phyloP scores from a whole-genome alignment of 805 yeast species.

The Blastobotrys robertii region DNA sequence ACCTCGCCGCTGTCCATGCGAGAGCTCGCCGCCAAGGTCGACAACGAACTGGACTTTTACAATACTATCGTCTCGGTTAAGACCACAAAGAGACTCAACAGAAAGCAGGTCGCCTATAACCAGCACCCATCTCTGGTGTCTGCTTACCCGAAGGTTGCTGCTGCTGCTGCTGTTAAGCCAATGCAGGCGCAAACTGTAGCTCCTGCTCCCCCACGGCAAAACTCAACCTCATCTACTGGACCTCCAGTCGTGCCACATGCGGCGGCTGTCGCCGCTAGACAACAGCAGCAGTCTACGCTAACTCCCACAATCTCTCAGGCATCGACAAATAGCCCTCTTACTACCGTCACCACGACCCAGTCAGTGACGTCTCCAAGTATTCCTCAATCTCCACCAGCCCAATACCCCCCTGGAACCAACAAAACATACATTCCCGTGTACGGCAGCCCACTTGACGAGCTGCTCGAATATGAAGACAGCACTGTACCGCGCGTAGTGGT shows the following conservation, averaged over 20 bases:
- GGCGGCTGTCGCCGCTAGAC: background rate
- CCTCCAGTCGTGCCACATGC: conserved; percentile 1
- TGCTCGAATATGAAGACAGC: conserved; percentile 76
- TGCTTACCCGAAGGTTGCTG: conserved; percentile 9
- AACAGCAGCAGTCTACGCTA: background rate
- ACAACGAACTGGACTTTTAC: conserved; percentile 75
- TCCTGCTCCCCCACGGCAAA: conserved; percentile 9
- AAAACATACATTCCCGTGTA: conserved; percentile 42
- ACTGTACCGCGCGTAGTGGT: conserved; percentile 87
- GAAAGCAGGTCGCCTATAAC: conserved; percentile 24
- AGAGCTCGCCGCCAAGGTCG: conserved; percentile 62
- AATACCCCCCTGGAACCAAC: conserved; percentile 28
- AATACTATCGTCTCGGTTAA: conserved; percentile 42
- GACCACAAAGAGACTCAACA: conserved; percentile 21
- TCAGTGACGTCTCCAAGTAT: background rate
- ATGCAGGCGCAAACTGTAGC: conserved; percentile 4
- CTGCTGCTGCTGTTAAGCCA: conserved; percentile 1
- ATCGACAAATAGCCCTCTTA: background rate
- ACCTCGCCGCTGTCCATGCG: conserved; percentile 61
- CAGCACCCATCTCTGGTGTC: conserved; percentile 26
- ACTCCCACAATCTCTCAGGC: background rate
- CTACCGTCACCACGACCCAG: background rate
- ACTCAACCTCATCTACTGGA: conserved; percentile 5
- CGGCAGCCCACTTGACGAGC: conserved; percentile 72
- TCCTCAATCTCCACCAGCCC: background rate